These are phyloP conservation scores for Aureobasidium sp. DNA, from an alignment of 2,329 filamentous ascomycete species.

Conservation along the genomic window DNA sequence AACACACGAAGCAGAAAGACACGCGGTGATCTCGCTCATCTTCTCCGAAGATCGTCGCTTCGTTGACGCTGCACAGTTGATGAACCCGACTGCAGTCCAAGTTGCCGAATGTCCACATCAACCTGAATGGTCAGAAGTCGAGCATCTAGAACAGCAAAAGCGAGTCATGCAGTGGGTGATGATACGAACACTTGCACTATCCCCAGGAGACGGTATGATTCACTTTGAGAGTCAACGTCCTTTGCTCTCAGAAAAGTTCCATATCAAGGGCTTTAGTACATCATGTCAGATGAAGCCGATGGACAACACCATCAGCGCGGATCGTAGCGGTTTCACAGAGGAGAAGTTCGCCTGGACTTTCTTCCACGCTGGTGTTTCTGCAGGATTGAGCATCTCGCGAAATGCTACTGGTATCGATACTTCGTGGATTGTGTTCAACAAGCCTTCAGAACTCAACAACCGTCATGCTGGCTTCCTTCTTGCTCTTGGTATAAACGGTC, in stretches of 20 bases:
- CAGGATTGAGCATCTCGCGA: conserved; percentile 80
- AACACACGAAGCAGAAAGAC: conserved; percentile 66
- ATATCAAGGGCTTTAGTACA: conserved; percentile 81
- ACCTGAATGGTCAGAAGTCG: conserved; percentile 72
- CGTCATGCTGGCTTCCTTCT: conserved; percentile 92
- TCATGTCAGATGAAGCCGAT: conserved; percentile 86
- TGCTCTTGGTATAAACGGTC: conserved; percentile 84
- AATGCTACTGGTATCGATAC: conserved; percentile 91
- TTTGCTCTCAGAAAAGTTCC: conserved; percentile 83
- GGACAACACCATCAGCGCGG: conserved; percentile 87
- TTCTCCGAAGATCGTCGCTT: conserved; percentile 88
- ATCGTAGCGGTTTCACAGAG: conserved; percentile 78
- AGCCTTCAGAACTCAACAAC: conserved; percentile 84
- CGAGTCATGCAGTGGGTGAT: conserved; percentile 80
- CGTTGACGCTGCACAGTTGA: conserved; percentile 70
- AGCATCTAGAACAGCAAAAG: conserved; percentile 87
- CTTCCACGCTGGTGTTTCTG: conserved; percentile 93
- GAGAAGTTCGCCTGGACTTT: conserved; percentile 98
- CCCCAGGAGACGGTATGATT: conserved; percentile 76
- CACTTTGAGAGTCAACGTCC: conserved; percentile 83
- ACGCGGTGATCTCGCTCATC: conserved; percentile 72
- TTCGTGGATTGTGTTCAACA: conserved; percentile 98
- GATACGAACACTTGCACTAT: conserved; percentile 77
- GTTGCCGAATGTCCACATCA: conserved; percentile 68
- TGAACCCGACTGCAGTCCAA: conserved; percentile 78